Conservation (phyloP, 331 rosid genomes). For the Rosa hybrid region DNA sequence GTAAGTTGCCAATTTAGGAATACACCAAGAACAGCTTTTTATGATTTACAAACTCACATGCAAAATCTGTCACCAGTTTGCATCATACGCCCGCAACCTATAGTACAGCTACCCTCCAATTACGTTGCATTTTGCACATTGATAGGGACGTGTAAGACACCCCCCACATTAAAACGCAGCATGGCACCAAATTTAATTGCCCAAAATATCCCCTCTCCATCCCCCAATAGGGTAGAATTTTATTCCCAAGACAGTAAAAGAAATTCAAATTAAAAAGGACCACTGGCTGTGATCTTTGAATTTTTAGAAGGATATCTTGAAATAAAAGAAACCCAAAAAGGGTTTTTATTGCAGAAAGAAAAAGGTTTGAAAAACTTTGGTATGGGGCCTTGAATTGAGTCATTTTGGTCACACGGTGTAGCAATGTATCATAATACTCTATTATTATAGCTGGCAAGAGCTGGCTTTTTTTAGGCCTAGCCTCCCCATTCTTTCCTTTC, state of each 20-base stretch:
- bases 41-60: not conserved
- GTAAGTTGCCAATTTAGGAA: not conserved
- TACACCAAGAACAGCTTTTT: not conserved
- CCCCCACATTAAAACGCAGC: not conserved
- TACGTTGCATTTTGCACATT: slow-evolving; percentile 2
- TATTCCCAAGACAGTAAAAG: not conserved
- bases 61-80: not conserved
- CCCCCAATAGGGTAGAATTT: not conserved
- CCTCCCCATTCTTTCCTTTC: slow-evolving; percentile 19
- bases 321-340: slow-evolving; percentile 13
- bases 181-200: slow-evolving; percentile 2
- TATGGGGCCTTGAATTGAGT: not conserved
- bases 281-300: not conserved
- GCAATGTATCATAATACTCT: not conserved
- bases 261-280: not conserved
- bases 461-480: slow-evolving; percentile 48
- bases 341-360: slow-evolving; percentile 4
- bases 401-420: not conserved
- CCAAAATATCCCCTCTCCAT: not conserved
- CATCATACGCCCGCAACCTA: not conserved
- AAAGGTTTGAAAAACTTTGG: slow-evolving; percentile 10
- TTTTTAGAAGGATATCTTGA: not conserved
- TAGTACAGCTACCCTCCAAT: not conserved
- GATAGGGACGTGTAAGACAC: not conserved
- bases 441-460: slow-evolving; percentile 72